A percentile compares a stretch with the other conserved stretches of the same genome.
phyloP scores from a whole-genome alignment of 768 basidiomycete genomes.

The Crepidotus variabilis region DNA sequence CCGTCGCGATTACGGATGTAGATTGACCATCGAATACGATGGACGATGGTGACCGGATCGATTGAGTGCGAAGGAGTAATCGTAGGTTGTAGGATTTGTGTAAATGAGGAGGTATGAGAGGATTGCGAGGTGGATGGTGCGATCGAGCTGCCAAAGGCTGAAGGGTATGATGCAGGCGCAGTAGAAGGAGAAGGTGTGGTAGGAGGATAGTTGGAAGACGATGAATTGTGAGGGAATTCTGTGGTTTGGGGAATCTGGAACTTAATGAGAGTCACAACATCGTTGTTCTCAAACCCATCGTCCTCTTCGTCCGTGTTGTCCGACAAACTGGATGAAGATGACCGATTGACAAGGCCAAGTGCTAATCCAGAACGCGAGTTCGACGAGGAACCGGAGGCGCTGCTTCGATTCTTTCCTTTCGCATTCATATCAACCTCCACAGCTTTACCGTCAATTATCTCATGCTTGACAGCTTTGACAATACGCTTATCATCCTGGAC shows the following conservation, averaged over 20 bases:
- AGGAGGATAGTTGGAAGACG: slow-evolving; percentile 1
- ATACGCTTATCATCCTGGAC: slow-evolving; percentile 58
- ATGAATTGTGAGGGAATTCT: not conserved
- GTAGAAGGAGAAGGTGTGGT: slow-evolving; percentile 2
- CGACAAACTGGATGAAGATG: not conserved
- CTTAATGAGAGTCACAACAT: slow-evolving; percentile 46
- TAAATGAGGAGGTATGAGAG: not conserved
- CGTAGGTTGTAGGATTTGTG: slow-evolving; percentile 46
- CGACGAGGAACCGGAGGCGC: not conserved
- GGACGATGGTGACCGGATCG: slow-evolving; percentile 71
- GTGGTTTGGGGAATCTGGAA: slow-evolving; percentile 15
- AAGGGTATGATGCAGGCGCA: slow-evolving; percentile 41
- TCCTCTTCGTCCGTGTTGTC: slow-evolving; percentile 2
- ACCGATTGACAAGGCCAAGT: not conserved
- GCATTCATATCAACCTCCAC: slow-evolving; percentile 24
- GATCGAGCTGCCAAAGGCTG: not conserved
- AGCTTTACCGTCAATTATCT: slow-evolving; percentile 59
- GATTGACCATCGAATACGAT: slow-evolving; percentile 81
- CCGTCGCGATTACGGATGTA: slow-evolving; percentile 84
- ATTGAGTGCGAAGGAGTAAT: slow-evolving; percentile 69
- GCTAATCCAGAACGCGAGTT: not conserved
- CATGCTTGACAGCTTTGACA: slow-evolving; percentile 63
- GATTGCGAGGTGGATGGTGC: slow-evolving; percentile 1
- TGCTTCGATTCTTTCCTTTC: not conserved
- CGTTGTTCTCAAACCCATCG: slow-evolving; percentile 24